Base-by-base conservation (phyloP, 2,329 filamentous ascomycete species). In the Periconia sp. region DNA sequence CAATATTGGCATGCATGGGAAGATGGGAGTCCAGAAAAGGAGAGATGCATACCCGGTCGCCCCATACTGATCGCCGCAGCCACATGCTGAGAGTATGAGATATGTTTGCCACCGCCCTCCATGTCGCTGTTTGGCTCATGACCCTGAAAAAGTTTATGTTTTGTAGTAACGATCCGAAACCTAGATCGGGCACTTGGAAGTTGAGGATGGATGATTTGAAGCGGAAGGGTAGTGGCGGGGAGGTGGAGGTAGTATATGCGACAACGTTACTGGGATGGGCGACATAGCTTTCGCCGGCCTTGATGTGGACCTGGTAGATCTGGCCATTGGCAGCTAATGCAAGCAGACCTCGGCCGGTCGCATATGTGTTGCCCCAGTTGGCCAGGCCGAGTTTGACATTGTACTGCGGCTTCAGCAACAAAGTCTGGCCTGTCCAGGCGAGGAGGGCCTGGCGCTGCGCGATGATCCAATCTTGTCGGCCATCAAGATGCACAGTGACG, bases 371-470 rank as follows among this genome's bases (percentile, higher is more conserved):
- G 64, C 94, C 94, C 93, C 93, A 97, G 70, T 97, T 88, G 44
- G 91, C 86, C 48, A 96, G 69, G 52, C 89, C 87, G 69, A 97
- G 82, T 59, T 83, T 83, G 42, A 82, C 82, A 64, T 92, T 92
- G 60, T 95, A 80, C 45, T 85, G 87, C 2, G 92, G 91, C 35
- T 85, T 86, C 43, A 94, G 82, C 15, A 81, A 80, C 50, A 99
- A 80, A 1, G 91, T 92, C 71, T 96, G 90, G 27, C 94, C 94
- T 0, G 93, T 96, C 94, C 94, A 99, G 50, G 94, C 94, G n/a
- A 97, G 81, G 49, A 99, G 81, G 1, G 92, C 92, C 60, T 90
- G 88, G 57, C 91, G 84, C 72, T 97, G 92, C 7, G 91, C 84
- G 9, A 99, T 80, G 80, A 96, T 90, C 93, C 94, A 99, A 76